These are phyloP conservation scores for Penicillium palitans DNA, from an alignment of 2,329 filamentous ascomycete genomes.

Conservation along the genomic window DNA sequence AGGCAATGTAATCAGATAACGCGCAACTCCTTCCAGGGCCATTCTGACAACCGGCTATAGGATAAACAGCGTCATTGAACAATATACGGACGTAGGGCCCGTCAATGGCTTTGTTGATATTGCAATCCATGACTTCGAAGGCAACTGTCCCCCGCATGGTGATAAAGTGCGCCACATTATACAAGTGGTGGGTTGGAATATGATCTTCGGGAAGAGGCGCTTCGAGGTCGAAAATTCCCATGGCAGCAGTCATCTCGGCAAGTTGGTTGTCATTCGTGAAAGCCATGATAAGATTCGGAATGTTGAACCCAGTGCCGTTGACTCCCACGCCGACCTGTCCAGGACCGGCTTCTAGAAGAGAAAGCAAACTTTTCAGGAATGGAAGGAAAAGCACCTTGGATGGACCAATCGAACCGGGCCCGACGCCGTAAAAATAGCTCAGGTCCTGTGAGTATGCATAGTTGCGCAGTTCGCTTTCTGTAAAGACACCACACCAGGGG, in stretches of 20 bases:
- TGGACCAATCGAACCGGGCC: slow-evolving; percentile 52
- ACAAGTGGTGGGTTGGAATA: slow-evolving; percentile 53
- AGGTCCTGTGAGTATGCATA: slow-evolving; percentile 70
- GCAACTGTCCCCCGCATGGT: slow-evolving; percentile 66
- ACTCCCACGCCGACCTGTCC: slow-evolving; percentile 47
- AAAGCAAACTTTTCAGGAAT: slow-evolving; percentile 56
- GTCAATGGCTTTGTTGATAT: slow-evolving; percentile 18
- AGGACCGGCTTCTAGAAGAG: slow-evolving; percentile 55
- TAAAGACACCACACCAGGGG: slow-evolving; percentile 64
- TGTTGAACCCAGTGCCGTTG: slow-evolving; percentile 33
- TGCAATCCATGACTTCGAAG: slow-evolving; percentile 63
- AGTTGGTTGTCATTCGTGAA: slow-evolving; percentile 69
- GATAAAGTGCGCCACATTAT: slow-evolving; percentile 57
- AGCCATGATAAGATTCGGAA: slow-evolving; percentile 60
- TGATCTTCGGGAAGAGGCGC: slow-evolving; percentile 49
- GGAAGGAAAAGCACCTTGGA: slow-evolving; percentile 62
- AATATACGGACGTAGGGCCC: slow-evolving; percentile 51
- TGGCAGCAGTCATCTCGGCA: slow-evolving; percentile 59
- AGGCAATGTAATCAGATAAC: slow-evolving; percentile 48
- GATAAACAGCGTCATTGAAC: slow-evolving; percentile 65
- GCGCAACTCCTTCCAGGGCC: slow-evolving; percentile 59
- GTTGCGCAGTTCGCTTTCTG: slow-evolving; percentile 59
- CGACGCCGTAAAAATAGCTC: slow-evolving; percentile 66
- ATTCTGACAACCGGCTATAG: slow-evolving; percentile 55
- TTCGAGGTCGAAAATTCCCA: slow-evolving; percentile 63